phyloP scores from a whole-genome alignment of 148 eudicot species.

The Tetragonia tetragonoides region DNA sequence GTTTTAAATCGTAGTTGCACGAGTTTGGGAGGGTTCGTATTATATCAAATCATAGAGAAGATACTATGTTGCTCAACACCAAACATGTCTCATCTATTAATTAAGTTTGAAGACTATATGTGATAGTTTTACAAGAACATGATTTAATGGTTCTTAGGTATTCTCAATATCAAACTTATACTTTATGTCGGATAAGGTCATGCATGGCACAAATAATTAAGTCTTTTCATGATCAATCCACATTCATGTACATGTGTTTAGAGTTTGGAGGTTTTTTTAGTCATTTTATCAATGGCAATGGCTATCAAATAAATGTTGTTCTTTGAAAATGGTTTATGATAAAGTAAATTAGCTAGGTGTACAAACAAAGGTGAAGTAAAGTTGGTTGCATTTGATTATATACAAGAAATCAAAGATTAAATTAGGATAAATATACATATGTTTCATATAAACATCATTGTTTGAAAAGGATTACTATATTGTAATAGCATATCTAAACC shows the following conservation, averaged over 20 bases:
- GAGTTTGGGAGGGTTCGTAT: constrained; percentile 3
- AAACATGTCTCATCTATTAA: constrained; percentile 15
- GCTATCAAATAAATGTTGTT: no score
- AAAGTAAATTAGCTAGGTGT: no score
- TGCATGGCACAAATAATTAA: background rate
- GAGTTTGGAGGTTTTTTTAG: no score
- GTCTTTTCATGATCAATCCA: constrained; percentile 2
- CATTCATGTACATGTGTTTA: background rate
- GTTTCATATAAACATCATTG: no score
- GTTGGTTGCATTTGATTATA: no score
- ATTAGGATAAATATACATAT: no score
- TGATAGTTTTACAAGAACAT: background rate
- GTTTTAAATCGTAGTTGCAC: constrained; percentile 11
- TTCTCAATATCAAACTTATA: background rate
- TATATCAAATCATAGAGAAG: constrained; percentile 3
- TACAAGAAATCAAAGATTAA: no score
- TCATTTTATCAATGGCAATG: no score
- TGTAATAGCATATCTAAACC: no score
- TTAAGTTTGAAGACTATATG: background rate
- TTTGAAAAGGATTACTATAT: no score
- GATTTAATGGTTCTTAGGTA: constrained; percentile 6
- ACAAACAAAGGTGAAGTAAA: no score
- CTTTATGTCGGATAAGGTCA: constrained; percentile 16
- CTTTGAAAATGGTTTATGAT: no score
- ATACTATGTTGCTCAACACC: constrained; percentile 18